Evolutionary conservation across 2,329 filamentous ascomycete genomes (phyloP), one percentile per base, ranked within the genome.

Genomic region (Seiridium unicorne): DNA sequence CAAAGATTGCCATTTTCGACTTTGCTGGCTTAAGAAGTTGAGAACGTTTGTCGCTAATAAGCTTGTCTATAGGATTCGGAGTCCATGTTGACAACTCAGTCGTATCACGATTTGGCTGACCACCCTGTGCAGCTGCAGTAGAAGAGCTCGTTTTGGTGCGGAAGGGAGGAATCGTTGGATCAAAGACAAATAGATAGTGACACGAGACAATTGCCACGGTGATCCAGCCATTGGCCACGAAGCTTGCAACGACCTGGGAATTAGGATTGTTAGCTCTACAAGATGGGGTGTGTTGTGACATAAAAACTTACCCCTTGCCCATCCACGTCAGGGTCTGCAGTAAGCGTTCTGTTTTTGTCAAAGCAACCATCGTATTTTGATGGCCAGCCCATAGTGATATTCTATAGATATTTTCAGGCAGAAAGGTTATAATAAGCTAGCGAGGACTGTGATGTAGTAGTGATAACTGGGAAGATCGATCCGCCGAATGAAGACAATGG

Each of bases 101-200:
- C n/a, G n/a, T n/a, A n/a, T n/a, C n/a, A n/a, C n/a, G n/a, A n/a
- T n/a, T n/a, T n/a, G n/a, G n/a, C n/a, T 51, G 13, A 2, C 9
- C 49, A 8, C 36, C 49, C 11, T 35, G 46, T 26, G 44, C 34
- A 34, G 32, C 10, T 11, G 18, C 34, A 26, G 44, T 36, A n/a
- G 44, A 31, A n/a, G n/a, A n/a, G n/a, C n/a, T n/a, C n/a, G n/a
- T n/a, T n/a, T n/a, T n/a, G 34, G n/a, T 18, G 42, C 46, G 44
- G 34, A 58, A 58, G 26, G 56, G 56, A 32, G 31, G 31, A 18
- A 11, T 35, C 11, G n/a, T 9, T 4, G 56, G 40, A 42, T 58
- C 56, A 36, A 58, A 58, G n/a, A 58, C 56, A 31, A 58, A 58
- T 32, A 58, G 34, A 49, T 58, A 58, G 26, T 51, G 51, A 34